These are phyloP conservation scores for Potentilla sterilis DNA, from an alignment of 306 rosid genomes.

Conservation along the genomic window DNA sequence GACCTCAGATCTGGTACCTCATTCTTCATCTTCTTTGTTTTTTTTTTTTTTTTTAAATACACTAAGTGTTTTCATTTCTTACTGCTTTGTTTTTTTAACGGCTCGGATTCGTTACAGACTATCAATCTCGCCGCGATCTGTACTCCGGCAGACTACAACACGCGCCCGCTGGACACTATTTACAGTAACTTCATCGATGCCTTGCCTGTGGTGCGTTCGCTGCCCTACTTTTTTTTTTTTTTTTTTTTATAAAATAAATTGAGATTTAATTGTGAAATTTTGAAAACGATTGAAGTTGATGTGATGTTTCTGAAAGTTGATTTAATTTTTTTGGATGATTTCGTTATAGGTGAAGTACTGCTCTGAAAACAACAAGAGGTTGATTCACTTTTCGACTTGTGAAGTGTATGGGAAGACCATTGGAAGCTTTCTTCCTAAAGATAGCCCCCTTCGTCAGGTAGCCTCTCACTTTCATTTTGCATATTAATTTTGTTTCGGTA, in stretches of 20 bases:
- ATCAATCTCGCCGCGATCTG: conserved; percentile 94
- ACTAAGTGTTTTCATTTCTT: background rate
- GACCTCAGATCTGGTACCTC: conserved; percentile 85
- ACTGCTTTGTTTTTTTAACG: background rate
- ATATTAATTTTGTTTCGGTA: background rate
- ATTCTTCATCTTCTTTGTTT: background rate
- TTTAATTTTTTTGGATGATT: conserved; percentile 14
- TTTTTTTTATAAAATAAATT: background rate
- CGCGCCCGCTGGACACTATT: conserved; percentile 88
- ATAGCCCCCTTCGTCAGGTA: conserved; percentile 88
- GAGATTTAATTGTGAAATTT: conserved; percentile 16
- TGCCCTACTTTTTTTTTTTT: background rate
- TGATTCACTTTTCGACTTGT: conserved; percentile 92
- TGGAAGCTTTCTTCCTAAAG: conserved; percentile 90
- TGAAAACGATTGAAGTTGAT: conserved; percentile 28
- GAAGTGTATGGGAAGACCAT: conserved; percentile 96
- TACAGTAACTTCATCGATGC: conserved; percentile 95
- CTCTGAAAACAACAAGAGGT: conserved; percentile 80
- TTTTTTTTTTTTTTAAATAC: too few relatives aligned
- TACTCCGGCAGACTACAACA: conserved; percentile 93
- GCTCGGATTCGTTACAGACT: conserved; percentile 38
- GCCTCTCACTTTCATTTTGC: conserved; percentile 23
- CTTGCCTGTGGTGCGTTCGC: conserved; percentile 72
- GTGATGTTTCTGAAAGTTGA: conserved; percentile 24
- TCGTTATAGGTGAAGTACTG: conserved; percentile 75